Evolutionary conservation across 148 eudicot genomes (phyloP).

Genomic region (Chenopodium suecicum): DNA sequence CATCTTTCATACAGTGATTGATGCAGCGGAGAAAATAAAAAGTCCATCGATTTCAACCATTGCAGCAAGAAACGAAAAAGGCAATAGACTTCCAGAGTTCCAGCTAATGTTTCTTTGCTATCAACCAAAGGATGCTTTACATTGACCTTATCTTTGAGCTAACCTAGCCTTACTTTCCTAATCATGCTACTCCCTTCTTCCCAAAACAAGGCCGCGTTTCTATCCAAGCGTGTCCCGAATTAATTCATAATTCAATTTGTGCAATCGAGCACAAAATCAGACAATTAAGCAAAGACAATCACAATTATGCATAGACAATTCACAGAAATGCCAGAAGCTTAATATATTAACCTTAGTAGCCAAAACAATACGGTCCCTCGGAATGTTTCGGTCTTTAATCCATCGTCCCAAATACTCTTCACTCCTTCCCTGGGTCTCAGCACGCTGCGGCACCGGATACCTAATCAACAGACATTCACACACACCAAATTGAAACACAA

Average conservation of each 20-base stretch:
- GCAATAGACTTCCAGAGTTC: too few species aligned
- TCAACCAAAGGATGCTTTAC: too few species aligned
- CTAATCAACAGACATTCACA: conserved; percentile 26
- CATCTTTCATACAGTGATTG: neutral
- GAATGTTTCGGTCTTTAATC: conserved; percentile 54
- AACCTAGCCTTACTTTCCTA: too few species aligned
- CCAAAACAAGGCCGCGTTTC: neutral
- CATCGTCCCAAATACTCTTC: conserved; percentile 85
- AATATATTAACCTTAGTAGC: conserved; percentile 60
- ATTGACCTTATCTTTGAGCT: too few species aligned
- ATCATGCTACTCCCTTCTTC: neutral
- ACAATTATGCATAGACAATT: neutral
- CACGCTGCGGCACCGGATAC: conserved; percentile 93
- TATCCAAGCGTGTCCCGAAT: neutral
- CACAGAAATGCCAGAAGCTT: neutral
- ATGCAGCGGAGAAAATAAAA: neutral
- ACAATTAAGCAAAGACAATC: neutral
- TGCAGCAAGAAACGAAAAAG: neutral
- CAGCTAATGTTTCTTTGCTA: too few species aligned
- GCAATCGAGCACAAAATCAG: too few species aligned
- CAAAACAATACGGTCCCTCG: conserved; percentile 62
- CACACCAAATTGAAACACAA: neutral
- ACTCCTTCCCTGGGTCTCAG: conserved; percentile 80
- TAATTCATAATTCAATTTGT: too few species aligned
- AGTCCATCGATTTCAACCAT: neutral